Evolutionary conservation across 169 alveolate species (phyloP).

Genomic region (Plasmodium vivax): DNA sequence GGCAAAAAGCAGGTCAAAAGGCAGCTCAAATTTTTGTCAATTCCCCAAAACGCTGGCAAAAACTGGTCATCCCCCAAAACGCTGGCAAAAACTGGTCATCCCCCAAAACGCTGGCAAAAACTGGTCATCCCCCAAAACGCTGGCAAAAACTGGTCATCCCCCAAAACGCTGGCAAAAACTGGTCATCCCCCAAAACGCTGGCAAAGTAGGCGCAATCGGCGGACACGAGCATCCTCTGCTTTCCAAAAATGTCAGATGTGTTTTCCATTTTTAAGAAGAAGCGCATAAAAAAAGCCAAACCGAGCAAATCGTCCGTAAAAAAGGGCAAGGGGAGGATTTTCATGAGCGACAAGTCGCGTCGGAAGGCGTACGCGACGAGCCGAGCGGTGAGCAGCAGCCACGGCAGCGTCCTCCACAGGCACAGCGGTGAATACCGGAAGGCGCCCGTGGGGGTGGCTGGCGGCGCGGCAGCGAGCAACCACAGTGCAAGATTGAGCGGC

Average conservation of each 20-base stretch:
- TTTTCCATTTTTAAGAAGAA: slow-evolving; percentile 65
- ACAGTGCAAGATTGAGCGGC: too few relatives aligned
- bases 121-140: too few relatives aligned
- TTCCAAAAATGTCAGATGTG: slow-evolving; percentile 67
- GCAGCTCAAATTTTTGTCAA: too few relatives aligned
- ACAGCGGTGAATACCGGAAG: not conserved
- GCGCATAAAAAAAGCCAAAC: slow-evolving; percentile 37
- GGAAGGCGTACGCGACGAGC: slow-evolving; percentile 49
- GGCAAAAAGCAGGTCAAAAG: too few relatives aligned
- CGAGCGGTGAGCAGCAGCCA: not conserved
- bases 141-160: too few relatives aligned
- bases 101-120: not conserved
- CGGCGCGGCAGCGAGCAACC: not conserved
- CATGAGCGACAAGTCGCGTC: slow-evolving; percentile 53
- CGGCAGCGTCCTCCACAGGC: not conserved
- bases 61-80: too few relatives aligned
- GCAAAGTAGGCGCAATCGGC: too few relatives aligned
- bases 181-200: too few relatives aligned
- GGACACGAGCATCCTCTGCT: not conserved
- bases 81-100: not conserved
- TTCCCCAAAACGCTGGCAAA: not conserved
- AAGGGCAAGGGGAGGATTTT: slow-evolving; percentile 19
- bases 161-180: too few relatives aligned
- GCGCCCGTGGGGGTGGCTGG: not conserved
- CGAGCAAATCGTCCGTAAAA: slow-evolving; percentile 18